phyloP scores from a whole-genome alignment of 2,329 filamentous ascomycete species.

The Albifimbria verrucaria region DNA sequence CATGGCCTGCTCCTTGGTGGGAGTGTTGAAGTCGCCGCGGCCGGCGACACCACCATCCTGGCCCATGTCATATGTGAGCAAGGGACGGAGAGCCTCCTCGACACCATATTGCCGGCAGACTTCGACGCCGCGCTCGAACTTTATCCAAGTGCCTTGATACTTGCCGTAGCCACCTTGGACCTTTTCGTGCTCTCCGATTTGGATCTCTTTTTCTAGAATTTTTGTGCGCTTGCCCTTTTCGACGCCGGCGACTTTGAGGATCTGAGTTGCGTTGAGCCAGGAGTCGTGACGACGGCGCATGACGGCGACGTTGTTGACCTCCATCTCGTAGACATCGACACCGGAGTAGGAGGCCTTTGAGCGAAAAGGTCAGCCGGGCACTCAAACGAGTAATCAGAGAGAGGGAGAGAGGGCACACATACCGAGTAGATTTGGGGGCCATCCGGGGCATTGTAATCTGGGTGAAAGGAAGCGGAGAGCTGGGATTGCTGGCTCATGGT shows the following conservation, averaged over 20 bases:
- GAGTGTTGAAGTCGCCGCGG: conserved; percentile 80
- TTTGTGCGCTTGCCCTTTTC: conserved; percentile 98
- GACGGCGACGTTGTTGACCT: conserved; percentile 86
- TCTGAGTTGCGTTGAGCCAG: conserved; percentile 97
- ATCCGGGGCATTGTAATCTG: conserved; percentile 32
- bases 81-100: conserved; percentile 69
- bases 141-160: conserved; percentile 99
- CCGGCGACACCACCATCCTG: conserved; percentile 70
- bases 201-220: conserved; percentile 95
- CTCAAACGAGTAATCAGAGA: neutral
- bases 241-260: conserved; percentile 93
- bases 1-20: conserved; percentile 98
- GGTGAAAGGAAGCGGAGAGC: conserved; percentile 33
- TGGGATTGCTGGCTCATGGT: conserved; percentile 55
- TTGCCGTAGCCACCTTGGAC: conserved; percentile 98
- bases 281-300: conserved; percentile 95
- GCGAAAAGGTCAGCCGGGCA: conserved; percentile 12
- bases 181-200: conserved; percentile 95
- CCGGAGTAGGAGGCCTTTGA: conserved; percentile 82
- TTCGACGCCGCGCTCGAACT: conserved; percentile 85
- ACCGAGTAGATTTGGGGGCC: conserved; percentile 62
- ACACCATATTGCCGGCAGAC: conserved; percentile 82
- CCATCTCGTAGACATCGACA: conserved; percentile 97
- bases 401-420: conserved; percentile 17
- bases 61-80: conserved; percentile 78